A percentile compares a stretch with the other conserved stretches of the same genome.
Evolutionary conservation across 805 yeast species (phyloP).

Genomic region (Suhomyces canberraensis): DNA sequence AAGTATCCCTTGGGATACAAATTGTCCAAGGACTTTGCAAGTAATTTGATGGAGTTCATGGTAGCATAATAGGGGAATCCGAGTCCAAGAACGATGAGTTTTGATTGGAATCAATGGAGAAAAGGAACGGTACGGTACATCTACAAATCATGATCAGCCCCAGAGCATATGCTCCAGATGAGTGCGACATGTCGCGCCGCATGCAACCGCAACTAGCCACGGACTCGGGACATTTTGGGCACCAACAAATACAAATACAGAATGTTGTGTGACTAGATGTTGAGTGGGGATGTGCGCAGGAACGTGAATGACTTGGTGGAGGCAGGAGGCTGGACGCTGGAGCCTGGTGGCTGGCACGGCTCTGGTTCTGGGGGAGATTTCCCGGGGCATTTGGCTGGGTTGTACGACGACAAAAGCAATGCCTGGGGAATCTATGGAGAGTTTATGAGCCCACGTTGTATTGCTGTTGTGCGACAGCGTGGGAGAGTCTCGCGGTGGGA

Average conservation of each 20-base stretch:
- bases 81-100: not conserved
- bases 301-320: not conserved
- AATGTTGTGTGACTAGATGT: constrained; percentile 1
- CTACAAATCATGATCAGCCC: not conserved
- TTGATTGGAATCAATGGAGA: not conserved
- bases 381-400: no score
- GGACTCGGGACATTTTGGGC: not conserved
- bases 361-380: no score
- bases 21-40: constrained; percentile 32
- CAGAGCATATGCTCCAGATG: constrained; percentile 1
- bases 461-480: no score
- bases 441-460: no score
- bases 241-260: not conserved
- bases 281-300: constrained; percentile 1
- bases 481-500: no score
- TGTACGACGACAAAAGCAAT: no score
- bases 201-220: not conserved
- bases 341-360: no score
- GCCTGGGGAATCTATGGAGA: no score
- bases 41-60: constrained; percentile 35
- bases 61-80: constrained; percentile 1
- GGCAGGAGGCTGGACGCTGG: not conserved
- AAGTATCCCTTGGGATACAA: constrained; percentile 17
- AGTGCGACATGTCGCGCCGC: not conserved
- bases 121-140: not conserved